Base-by-base conservation (phyloP, 2,329 filamentous ascomycete genomes). In the Hortaea sp. region DNA sequence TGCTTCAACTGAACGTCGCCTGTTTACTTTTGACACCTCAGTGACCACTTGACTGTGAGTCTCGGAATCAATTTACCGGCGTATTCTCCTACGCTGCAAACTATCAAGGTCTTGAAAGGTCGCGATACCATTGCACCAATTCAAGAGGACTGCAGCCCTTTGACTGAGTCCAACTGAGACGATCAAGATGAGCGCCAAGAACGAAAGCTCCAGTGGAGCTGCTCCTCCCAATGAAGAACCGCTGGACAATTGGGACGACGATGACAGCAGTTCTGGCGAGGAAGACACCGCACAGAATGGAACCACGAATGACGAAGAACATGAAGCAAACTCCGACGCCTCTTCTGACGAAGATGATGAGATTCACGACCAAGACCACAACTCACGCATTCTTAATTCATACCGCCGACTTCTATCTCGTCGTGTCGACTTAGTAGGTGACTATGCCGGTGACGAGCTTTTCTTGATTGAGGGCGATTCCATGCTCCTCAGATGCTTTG, bases 391-490 rank as follows among this genome's bases (percentile, higher is more conserved):
- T 2, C 39, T 49, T 11, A 20, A 35, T 6, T 11, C 34, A 5
- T 76, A 75, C 57, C 66, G 64, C 48, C 58, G 55, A 9, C 61
- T 71, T 4, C 54, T 63, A 9, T 68, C 71, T 5, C 64, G 71
- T 45, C 65, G 65, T 42, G 71, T 85, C 29, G 81, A 86, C 54
- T 73, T 88, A 2, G 77, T 88, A 4, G 82, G 84, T 37, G 85
- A 88, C 59, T 88, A 85, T 63, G 82, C 82, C 3, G 84, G 85
- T 20, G 78, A 78, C 49, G 84, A 87, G 58, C 70, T 82, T 7
- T 88, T 88, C 59, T 68, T 83, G 20, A 74, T 88, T 29, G 82
- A 88, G 52, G 84, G 84, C 29, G 83, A 89, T 56, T 82, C 82
- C 0, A 63, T 88, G n/a, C 67, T 88, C 7, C 67, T 78, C 5